Evolutionary conservation across 768 basidiomycete species (phyloP), one percentile per base, ranked within the genome.

Genomic region (Mycena floridula): DNA sequence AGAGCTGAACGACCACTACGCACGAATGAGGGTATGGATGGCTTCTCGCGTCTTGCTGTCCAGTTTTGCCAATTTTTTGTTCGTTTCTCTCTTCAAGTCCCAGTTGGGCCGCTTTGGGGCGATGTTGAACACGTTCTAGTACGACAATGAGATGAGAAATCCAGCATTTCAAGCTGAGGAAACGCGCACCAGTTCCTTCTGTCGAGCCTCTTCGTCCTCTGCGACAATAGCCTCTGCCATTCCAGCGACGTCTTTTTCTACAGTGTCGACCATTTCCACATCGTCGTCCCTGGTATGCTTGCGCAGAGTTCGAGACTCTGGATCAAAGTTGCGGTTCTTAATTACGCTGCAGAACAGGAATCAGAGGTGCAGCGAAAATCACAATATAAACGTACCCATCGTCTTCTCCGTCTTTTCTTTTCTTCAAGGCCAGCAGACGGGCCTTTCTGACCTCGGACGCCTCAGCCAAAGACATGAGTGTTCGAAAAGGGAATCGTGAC

Each of bases 71-170:
- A 92, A 63, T 60, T 89, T 92, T 69, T 86, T 90, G 46, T 94
- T 89, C 67, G 94, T 81, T 55, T 97, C 92, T 46, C 92, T 80
- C 62, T 93, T 94, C 55, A 96, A 70, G 61, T 95, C 92, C 93
- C 92, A 95, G 64, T 95, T 98, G 8, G 90, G 84, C 38, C 93
- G 78, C 74, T 94, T 97, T 3, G 96, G 96, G 20, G 93, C 94
- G 54, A 99, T 98, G 59, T 96, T 98, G 61, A 96, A 89, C 37
- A 96, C 72, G 59, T 95, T 90, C 93, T 95, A 57, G 25, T 61
- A 40, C 35, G 30, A 47, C 23, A 43, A 32, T 49, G 43, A 37
- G 26, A 30, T 46, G 44, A 46, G 35, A 26, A 20, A 21, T 23
- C 25, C 40, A 26, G 25, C 5, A 9, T 22, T 26, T 39, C 36